Evolutionary conservation across 2,329 filamentous ascomycete genomes (phyloP), one percentile per base, ranked within the genome.

Genomic region (Bipolaris zeicola): DNA sequence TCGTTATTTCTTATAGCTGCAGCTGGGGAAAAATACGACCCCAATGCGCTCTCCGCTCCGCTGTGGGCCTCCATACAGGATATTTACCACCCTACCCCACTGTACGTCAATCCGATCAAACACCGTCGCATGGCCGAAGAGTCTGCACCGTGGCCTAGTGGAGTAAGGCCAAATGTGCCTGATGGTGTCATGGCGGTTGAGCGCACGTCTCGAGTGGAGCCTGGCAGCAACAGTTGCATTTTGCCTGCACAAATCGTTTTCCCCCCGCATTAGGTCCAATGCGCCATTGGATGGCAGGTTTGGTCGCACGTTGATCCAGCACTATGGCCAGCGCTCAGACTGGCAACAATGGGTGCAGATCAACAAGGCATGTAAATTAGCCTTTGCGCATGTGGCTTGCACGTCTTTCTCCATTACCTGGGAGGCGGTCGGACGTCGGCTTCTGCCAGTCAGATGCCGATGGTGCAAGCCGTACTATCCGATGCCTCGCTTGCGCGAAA

Each of bases 1-100:
- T 55, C 52, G 50, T 54, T 42, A 55, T 24, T 50, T 50, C 50
- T 24, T 50, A 55, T 55, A 50, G 11, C 7, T 18, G 31, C 24
- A 18, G 38, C 34, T 16, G 45, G 44, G 41, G 45, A 50, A 31
- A 37, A 13, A 31, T 31, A 28, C 44, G 33, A 49, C 31, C 34
- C 18, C 18, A 52, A 18, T 46, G 39, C 13, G 28, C 47, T 36
- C 52, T 46, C 46, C 13, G 20, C 47, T 36, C 52, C 45, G 34
- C 26, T 39, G 46, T 34, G 46, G 52, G 52, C 52, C 52, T 55
- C 46, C 41, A 50, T 20, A 49, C 31, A 13, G 13, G 28, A 28
- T 22, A 45, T 45, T 36, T 44, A 41, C 52, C 41, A 50, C 46
- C 46, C 22, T 55, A 55, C 52, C 45, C 52, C 52, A 55, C 52